Conservation (phyloP, 2,329 filamentous ascomycete genomes). For the Tetracladium maxilliforme region DNA sequence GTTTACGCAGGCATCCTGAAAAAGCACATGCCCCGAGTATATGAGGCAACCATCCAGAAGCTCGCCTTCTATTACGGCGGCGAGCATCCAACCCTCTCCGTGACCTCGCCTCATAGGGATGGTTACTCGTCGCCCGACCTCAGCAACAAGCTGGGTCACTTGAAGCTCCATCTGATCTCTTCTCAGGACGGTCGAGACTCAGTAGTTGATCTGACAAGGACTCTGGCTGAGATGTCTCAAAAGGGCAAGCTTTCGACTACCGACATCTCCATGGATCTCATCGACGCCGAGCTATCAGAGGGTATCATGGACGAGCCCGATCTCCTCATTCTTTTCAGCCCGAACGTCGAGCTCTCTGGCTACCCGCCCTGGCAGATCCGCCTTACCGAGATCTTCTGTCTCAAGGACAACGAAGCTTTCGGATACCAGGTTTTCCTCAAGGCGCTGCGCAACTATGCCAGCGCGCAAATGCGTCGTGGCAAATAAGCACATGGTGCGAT, state of each 20-base stretch:
- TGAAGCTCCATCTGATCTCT: constrained; percentile 65
- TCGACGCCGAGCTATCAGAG: constrained; percentile 75
- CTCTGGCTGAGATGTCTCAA: constrained; percentile 89
- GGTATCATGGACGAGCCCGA: constrained; percentile 81
- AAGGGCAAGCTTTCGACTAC: constrained; percentile 64
- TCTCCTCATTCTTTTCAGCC: constrained; percentile 74
- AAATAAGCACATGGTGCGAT: too few species aligned
- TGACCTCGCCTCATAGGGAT: too few species aligned
- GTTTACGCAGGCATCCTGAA: constrained; percentile 61
- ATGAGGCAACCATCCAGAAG: constrained; percentile 65
- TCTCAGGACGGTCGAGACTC: constrained; percentile 84
- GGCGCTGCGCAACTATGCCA: constrained; percentile 70
- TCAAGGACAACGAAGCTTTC: constrained; percentile 65
- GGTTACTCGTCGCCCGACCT: constrained; percentile 26
- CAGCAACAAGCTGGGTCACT: constrained; percentile 24
- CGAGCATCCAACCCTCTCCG: constrained; percentile 54
- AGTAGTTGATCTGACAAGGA: constrained; percentile 88
- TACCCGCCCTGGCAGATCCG: constrained; percentile 96
- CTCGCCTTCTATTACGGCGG: constrained; percentile 79
- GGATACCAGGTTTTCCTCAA: constrained; percentile 89
- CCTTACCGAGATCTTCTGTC: constrained; percentile 81
- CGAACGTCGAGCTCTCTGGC: constrained; percentile 69
- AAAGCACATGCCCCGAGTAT: constrained; percentile 71
- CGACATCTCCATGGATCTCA: constrained; percentile 73
- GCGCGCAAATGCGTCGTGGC: constrained; percentile 79